A percentile compares a stretch with the other conserved stretches of the same genome.
Evolutionary conservation across 2,329 filamentous ascomycete genomes (phyloP).

Genomic region (Diaporthe nobilis): DNA sequence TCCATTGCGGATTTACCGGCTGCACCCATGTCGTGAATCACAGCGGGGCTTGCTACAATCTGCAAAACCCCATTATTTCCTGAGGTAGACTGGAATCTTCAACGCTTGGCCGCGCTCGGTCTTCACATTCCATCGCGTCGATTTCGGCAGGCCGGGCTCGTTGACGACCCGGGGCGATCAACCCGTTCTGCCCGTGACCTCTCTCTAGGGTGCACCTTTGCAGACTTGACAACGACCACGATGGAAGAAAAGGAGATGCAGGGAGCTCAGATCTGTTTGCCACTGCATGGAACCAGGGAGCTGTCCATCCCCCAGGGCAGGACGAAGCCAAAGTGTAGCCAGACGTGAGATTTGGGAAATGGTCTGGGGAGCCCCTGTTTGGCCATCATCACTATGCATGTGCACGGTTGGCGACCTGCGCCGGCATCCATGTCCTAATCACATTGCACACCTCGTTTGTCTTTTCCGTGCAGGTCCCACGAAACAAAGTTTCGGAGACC

Average conservation of each 20-base stretch:
- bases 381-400: constrained; percentile 6
- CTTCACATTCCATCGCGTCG: not conserved
- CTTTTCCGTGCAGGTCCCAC: constrained; percentile 7
- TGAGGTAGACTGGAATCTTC: not conserved
- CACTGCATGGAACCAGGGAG: not conserved
- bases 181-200: too few species aligned
- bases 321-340: not conserved
- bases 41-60: not conserved
- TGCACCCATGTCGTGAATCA: too few species aligned
- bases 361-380: not conserved
- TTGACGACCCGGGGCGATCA: not conserved
- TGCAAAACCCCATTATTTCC: too few species aligned
- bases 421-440: constrained; percentile 8
- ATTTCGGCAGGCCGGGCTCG: not conserved
- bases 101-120: not conserved
- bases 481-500: constrained; percentile 33
- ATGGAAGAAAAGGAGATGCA: not conserved
- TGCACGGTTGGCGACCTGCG: constrained; percentile 4
- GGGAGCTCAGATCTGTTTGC: not conserved
- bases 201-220: not conserved
- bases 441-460: not conserved
- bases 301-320: not conserved
- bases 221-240: not conserved
- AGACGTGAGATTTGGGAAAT: not conserved
- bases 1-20: not conserved